Percentiles rank a stretch among this genome's conserved stretches.
phyloP scores from a whole-genome alignment of 441 rosid genomes.

The Pelargonium exstipulatum region DNA sequence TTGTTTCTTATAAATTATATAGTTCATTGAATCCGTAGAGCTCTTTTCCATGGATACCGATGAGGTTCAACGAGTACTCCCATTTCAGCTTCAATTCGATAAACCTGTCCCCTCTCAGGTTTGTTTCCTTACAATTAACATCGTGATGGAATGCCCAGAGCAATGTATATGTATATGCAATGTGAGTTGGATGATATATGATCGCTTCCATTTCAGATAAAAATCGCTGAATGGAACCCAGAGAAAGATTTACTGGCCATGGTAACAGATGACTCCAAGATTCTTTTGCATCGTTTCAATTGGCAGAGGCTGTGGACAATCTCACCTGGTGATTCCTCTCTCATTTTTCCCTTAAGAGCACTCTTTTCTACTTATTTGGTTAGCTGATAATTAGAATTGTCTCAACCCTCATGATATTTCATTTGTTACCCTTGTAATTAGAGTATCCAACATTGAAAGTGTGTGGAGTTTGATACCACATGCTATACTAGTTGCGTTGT shows the following conservation, averaged over 20 bases:
- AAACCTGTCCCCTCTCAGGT: slow-evolving; percentile 81
- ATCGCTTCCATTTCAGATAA: slow-evolving; percentile 31
- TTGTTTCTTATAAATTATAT: too few relatives aligned
- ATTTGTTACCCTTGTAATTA: too few relatives aligned
- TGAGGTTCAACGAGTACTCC: slow-evolving; percentile 40
- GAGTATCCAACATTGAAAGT: too few relatives aligned
- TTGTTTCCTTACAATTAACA: slow-evolving; percentile 7
- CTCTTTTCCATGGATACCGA: slow-evolving; percentile 55
- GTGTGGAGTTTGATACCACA: too few relatives aligned
- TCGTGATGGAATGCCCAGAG: neutral
- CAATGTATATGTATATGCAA: neutral
- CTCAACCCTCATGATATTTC: neutral
- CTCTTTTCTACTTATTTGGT: neutral
- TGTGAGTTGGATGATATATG: neutral
- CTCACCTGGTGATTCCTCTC: slow-evolving; percentile 50
- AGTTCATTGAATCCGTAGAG: too few relatives aligned
- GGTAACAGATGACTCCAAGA: slow-evolving; percentile 80
- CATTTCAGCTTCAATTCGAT: slow-evolving; percentile 79
- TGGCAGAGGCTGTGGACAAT: slow-evolving; percentile 88
- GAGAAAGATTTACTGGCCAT: slow-evolving; percentile 86
- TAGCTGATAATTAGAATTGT: too few relatives aligned
- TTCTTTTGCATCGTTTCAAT: slow-evolving; percentile 78
- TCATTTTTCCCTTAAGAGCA: neutral
- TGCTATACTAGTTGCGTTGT: too few relatives aligned
- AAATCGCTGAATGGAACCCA: slow-evolving; percentile 85